Percentiles rank a stretch among this genome's conserved stretches.
These are phyloP conservation scores for Lophiostoma macrostomum DNA, from an alignment of 495 filamentous ascomycete species.

Conservation along the genomic window DNA sequence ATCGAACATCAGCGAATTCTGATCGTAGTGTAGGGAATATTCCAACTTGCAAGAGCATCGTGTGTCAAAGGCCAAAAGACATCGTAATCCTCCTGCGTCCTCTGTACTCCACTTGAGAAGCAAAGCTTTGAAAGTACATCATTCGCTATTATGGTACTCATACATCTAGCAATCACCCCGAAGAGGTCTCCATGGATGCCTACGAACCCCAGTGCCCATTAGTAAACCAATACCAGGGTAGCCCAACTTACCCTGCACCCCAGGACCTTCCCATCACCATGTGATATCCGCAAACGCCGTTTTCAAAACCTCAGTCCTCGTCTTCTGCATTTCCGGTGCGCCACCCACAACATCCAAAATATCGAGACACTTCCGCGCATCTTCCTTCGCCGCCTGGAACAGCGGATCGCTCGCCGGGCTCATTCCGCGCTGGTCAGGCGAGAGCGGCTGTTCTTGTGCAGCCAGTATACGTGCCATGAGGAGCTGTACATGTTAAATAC, in stretches of 20 bases:
- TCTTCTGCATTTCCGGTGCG: constrained; percentile 41
- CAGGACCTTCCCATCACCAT: constrained; percentile 19
- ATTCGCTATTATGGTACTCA: no score
- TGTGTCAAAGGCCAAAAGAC: no score
- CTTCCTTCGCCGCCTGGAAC: constrained; percentile 30
- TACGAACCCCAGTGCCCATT: background rate
- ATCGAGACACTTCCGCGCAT: constrained; percentile 32
- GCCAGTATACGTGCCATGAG: constrained; percentile 38
- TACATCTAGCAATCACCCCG: no score
- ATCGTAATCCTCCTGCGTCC: no score
- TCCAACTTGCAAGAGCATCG: no score
- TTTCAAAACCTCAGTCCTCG: constrained; percentile 39
- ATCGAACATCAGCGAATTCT: no score
- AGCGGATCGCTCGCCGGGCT: constrained; percentile 22
- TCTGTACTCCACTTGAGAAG: no score
- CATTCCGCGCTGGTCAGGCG: background rate
- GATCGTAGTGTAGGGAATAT: no score
- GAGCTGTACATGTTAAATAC: constrained; percentile 22
- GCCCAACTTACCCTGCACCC: background rate
- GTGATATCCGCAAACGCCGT: constrained; percentile 35
- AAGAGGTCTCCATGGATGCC: background rate
- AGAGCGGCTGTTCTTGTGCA: constrained; percentile 21
- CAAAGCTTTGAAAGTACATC: no score
- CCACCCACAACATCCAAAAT: constrained; percentile 39
- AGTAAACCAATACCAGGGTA: background rate